Evolutionary conservation across 2,329 filamentous ascomycete species (phyloP).

Genomic region (Pseudocercospora musae): DNA sequence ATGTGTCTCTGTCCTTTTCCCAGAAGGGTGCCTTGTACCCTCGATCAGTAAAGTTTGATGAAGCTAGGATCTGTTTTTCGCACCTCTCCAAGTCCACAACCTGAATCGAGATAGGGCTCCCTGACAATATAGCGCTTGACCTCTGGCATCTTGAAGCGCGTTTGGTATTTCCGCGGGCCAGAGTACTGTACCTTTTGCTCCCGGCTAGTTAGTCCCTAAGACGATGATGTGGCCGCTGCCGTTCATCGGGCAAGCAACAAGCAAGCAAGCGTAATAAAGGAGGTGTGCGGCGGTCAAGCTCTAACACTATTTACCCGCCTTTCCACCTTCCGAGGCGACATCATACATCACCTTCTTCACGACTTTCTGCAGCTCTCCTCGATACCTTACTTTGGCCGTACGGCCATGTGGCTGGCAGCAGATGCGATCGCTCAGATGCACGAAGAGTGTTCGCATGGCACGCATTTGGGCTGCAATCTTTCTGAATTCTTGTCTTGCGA

Average conservation of each 20-base stretch:
- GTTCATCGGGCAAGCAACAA: not conserved
- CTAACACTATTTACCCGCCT: not conserved
- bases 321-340: not conserved
- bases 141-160: slow-evolving; percentile 26
- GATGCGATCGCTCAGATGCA: not conserved
- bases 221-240: not conserved
- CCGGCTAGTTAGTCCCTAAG: not conserved
- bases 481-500: not conserved
- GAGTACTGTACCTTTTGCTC: not conserved
- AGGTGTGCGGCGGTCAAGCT: not conserved
- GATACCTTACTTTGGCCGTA: not conserved
- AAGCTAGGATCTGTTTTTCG: not conserved
- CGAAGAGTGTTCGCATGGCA: not conserved
- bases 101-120: slow-evolving; percentile 56
- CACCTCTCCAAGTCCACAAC: slow-evolving; percentile 67
- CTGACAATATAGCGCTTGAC: slow-evolving; percentile 36
- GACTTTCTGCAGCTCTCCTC: not conserved
- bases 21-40: slow-evolving; percentile 58
- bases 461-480: not conserved
- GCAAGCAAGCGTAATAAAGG: not conserved
- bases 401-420: not conserved
- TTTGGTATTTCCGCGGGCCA: not conserved
- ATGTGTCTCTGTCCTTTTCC: slow-evolving; percentile 60
- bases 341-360: not conserved
- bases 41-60: not conserved